Base-by-base conservation (phyloP, 1,139 yeast species). In the Yamadazyma sp. region DNA sequence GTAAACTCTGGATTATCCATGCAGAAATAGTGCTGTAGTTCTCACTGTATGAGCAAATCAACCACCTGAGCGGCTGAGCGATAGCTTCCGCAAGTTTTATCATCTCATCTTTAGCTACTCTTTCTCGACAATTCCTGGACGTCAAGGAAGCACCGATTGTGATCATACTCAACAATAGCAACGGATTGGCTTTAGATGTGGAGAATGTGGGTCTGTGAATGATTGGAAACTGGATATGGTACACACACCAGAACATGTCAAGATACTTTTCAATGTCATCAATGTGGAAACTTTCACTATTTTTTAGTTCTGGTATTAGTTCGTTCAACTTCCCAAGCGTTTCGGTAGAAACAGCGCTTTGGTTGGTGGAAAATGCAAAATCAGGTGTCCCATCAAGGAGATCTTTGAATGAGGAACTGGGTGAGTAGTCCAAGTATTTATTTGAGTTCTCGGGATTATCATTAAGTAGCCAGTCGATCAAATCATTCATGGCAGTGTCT, bases 1-100 rank as follows among this genome's bases (percentile, higher is more conserved):
- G 55, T 36, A 83, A 61, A 35, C 82, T 68, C 51, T 82, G 89
- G 31, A 83, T 64, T 3, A 82, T 73, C 80, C 85, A 82, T 2
- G 79, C 64, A 40, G 70, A 67, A 2, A 82, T 77, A 1, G 78
- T 76, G 6, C 66, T 49, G 38, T 66, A 69, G 45, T 77, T 73
- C 40, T 78, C 83, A 2, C 64, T 62, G 29, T 72, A 67, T 5
- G 79, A 70, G 48, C 79, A 79, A 3, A 81, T 70, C 25, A 73
- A 59, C 78, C 83, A 80, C 33, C 90, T 56, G 17, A 83, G 53
- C 0, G 86, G 86, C n/a, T 64, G 74, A 4, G 86, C 83, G 10
- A 83, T 77, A 27, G 66, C 54, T 16, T 54, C 59, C 0, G 62
- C 57, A 21, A 61, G 40, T 23, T 39, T 43, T 24, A 47, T 49